phyloP scores from a whole-genome alignment of 441 rosid species.

The Geranium incanum region DNA sequence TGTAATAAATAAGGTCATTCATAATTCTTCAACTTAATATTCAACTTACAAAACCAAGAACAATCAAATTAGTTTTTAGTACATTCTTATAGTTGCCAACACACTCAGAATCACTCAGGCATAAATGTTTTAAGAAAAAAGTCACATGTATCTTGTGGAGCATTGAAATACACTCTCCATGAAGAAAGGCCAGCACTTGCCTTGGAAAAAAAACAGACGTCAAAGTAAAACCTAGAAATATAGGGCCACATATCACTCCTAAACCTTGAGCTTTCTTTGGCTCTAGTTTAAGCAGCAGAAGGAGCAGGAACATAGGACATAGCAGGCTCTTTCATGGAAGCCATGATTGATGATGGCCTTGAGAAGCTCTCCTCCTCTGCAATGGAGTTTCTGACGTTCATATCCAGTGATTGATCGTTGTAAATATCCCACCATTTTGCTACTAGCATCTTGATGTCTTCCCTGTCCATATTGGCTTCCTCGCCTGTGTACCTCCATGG shows the following conservation, averaged over 20 bases:
- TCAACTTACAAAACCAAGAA: neutral
- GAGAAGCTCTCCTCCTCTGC: conserved; percentile 24
- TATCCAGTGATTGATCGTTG: conserved; percentile 40
- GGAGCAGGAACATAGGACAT: conserved; percentile 45
- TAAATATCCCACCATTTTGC: conserved; percentile 56
- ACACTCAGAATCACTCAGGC: neutral
- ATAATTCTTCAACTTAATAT: no score
- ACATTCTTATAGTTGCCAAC: neutral
- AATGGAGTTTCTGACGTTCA: conserved; percentile 18
- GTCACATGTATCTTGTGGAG: neutral
- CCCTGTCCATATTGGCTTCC: conserved; percentile 53
- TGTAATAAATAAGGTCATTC: no score
- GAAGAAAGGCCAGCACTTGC: no score
- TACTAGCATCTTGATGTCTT: conserved; percentile 51
- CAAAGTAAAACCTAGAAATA: neutral
- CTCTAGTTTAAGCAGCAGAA: conserved; percentile 40
- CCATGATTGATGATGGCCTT: conserved; percentile 29
- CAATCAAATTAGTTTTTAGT: neutral
- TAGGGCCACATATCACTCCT: conserved; percentile 7
- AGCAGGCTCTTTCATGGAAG: conserved; percentile 37
- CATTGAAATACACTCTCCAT: neutral
- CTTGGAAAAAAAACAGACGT: neutral
- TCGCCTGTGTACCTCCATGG: conserved; percentile 62
- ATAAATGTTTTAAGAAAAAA: no score
- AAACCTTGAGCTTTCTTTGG: conserved; percentile 16